Evolutionary conservation across 2,329 filamentous ascomycete genomes (phyloP).

Genomic region (Colletotrichum gigasporum): DNA sequence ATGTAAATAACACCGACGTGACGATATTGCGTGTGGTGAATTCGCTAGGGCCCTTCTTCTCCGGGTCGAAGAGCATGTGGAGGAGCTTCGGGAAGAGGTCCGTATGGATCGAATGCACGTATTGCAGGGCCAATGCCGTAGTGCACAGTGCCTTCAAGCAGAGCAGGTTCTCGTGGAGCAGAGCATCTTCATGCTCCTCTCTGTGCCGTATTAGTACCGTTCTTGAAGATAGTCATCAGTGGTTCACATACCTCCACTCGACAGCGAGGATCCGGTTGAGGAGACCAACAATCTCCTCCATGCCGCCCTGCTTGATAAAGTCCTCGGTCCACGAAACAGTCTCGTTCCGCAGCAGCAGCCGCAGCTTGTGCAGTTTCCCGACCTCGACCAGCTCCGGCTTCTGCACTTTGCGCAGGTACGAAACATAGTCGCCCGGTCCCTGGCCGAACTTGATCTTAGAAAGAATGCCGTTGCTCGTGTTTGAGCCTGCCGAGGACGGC

Average conservation of each 20-base stretch:
- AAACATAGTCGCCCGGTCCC: constrained; percentile 84
- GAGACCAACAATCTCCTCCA: constrained; percentile 88
- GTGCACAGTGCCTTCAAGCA: constrained; percentile 96
- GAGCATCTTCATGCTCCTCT: constrained; percentile 93
- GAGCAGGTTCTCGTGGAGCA: constrained; percentile 90
- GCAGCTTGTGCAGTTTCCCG: constrained; percentile 93
- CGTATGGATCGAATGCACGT: constrained; percentile 81
- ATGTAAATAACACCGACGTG: constrained; percentile 87
- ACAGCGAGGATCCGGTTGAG: constrained; percentile 93
- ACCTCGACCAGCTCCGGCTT: constrained; percentile 88
- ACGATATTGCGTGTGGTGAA: constrained; percentile 94
- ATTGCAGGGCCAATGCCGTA: constrained; percentile 84
- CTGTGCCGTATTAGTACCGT: constrained; percentile 53
- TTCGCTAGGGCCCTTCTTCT: constrained; percentile 96
- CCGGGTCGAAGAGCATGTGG: constrained; percentile 93
- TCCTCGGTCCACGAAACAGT: constrained; percentile 95
- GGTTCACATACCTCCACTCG: constrained; percentile 85
- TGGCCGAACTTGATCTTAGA: constrained; percentile 79
- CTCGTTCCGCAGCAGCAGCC: constrained; percentile 90
- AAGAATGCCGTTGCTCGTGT: constrained; percentile 66
- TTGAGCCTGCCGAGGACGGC: constrained; percentile 59
- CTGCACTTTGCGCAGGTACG: constrained; percentile 82
- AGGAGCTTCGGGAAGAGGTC: constrained; percentile 88
- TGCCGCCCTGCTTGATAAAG: constrained; percentile 89
- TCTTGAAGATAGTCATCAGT: background rate